Base-by-base conservation (phyloP, 306 rosid species). In the Amphicarpaea edgeworthii region DNA sequence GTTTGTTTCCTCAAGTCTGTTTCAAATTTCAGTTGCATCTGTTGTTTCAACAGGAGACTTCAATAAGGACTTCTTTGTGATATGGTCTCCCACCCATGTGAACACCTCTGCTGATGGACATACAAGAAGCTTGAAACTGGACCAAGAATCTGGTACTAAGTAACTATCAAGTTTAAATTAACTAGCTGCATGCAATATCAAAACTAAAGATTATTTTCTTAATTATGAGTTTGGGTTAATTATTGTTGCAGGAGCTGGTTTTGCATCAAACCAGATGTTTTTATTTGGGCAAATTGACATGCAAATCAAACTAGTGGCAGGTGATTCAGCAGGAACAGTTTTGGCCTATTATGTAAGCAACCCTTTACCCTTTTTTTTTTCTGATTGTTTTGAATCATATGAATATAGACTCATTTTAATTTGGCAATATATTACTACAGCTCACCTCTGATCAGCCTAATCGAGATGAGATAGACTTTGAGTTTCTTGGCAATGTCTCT, bases 311-410 rank as follows among this genome's bases (percentile, higher is more conserved):
- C 85, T 94, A 54, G 87, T 92, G 71, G 93, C 96, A 12, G 93
- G 98, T 7, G 66, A 86, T 90, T 94, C 98, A 24, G 96, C 98
- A 17, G 97, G 98, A 83, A 90, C 96, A 66, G 97, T 94, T 14
- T 76, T 94, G 53, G 98, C 97, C 65, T 92, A 76, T 83, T 94
- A 92, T 80, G 97, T 94, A 85, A 77, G 89, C 7, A 64, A 40
- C 24, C 53, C 16, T 69, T 8, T 38, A 50, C 37, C 34, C 2
- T 53, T 47, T 9, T 38, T 38, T 38, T 6, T 34, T 38, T 34
- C 71, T 78, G 15, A 15, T 7, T 61, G 45, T 37, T 61, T 58
- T 53, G 20, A 12, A 8, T 57, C 70, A 21, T 72, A 16, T 12
- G 15, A 70, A 28, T 32, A 45, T 8, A 30, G 7, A 65, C 17